These are phyloP conservation scores for Cerrena zonata DNA, from an alignment of 1,284 basidiomycete species.

Conservation along the genomic window DNA sequence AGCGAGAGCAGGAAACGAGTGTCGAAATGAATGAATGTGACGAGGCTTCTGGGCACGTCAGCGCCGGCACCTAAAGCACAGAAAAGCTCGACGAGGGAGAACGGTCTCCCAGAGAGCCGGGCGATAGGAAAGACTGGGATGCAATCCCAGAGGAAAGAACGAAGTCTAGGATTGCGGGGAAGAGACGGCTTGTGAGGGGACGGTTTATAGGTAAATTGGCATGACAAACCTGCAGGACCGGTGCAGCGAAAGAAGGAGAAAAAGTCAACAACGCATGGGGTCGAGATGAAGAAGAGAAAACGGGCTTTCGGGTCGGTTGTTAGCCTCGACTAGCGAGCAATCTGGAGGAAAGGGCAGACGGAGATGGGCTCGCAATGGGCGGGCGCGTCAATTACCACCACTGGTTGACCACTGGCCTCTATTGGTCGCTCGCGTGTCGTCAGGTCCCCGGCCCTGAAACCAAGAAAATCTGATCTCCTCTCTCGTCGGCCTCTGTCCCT, in stretches of 20 bases:
- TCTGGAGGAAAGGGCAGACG: slow-evolving; percentile 1
- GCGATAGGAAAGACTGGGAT: slow-evolving; percentile 20
- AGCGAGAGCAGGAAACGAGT: too few species aligned
- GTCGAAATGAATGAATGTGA: slow-evolving; percentile 9
- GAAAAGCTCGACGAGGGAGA: neutral
- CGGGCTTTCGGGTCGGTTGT: too few species aligned
- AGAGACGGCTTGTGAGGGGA: slow-evolving; percentile 5
- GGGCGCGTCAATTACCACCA: neutral
- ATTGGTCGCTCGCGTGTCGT: neutral
- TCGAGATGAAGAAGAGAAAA: slow-evolving; percentile 10
- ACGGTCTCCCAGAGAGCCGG: slow-evolving; percentile 3
- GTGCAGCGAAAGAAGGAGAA: slow-evolving; percentile 4
- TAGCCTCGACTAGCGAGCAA: slow-evolving; percentile 16
- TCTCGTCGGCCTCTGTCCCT: neutral
- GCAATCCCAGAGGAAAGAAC: slow-evolving; percentile 21
- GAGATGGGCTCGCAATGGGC: neutral
- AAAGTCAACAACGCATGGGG: slow-evolving; percentile 6
- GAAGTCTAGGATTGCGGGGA: neutral
- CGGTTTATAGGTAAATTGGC: neutral
- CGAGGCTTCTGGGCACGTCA: neutral
- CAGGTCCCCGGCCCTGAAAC: neutral
- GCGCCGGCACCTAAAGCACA: neutral
- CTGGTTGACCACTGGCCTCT: neutral
- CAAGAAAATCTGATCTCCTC: neutral
- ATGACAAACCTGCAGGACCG: slow-evolving; percentile 4